Base-by-base conservation (phyloP, 225 moss, liverwort and hornwort genomes). In the Asterella californica region DNA sequence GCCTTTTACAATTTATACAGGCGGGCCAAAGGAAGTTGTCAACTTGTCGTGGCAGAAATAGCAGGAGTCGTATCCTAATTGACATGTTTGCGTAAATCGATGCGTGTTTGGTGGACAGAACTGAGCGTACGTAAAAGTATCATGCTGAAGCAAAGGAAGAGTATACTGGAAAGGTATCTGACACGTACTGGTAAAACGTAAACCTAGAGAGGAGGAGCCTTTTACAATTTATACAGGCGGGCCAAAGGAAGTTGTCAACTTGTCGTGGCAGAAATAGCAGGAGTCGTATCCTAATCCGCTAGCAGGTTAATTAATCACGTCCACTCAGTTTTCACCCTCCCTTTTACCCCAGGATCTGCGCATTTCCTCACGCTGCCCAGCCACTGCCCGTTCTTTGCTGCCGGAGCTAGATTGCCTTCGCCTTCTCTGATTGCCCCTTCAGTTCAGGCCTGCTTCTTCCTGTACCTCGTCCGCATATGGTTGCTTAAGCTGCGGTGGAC, bases 261-360 rank as follows among this genome's bases (percentile, higher is more conserved):
- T n/a, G 76, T 60, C 57, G 76, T 76, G 76, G 76, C 59, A 61
- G 59, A 61, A 4, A 15, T 59, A 76, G 42, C 11, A 25, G 36
- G 59, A 0, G 24, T 38, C n/a, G 60, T 61, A 76, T 76, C 76
- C 76, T 76, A 76, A 76, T 76, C 76, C 76, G 25, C 25, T 60
- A 38, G 24, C 15, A 1, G 59, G 76, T 76, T 76, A 76, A 76
- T 60, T 60, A 60, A 76, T 59, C 76, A 76, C 24, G 76, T 76
- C 76, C 76, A 76, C 76, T 61, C 76, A 76, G 74, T 74, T 74
- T 74, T 54, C 74, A 74, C 72, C 47, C 0, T 0, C 15, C 0
- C 15, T 8, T 50, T 53, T 34, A 74, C 74, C 53, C 53, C 15
- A 11, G 0, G 47, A n/a, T 60, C 29, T 36, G 68, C 25, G 45